Base-by-base conservation (phyloP, 371 early-diverging fungal species). In the Zancudomyces culisetae region DNA sequence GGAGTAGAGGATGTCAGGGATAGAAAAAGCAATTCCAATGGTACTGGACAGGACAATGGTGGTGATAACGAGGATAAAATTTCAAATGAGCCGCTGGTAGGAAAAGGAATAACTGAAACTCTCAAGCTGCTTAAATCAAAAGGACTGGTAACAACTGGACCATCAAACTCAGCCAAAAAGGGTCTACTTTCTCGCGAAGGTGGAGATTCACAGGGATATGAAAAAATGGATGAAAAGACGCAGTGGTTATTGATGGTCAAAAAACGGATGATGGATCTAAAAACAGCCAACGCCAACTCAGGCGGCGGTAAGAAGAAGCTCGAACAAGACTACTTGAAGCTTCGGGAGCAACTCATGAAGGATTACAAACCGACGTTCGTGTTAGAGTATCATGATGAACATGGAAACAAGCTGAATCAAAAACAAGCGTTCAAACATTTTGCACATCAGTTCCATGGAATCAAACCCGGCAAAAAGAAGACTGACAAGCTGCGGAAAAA, bases 371-470 rank as follows among this genome's bases (percentile, higher is more conserved):
- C 97, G 0, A 81, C 83, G 47, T 78, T 96, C 41, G 74, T 82
- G 29, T 61, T 96, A n/a, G 85, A 88, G 62, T 90, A 96, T 56
- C 73, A 77, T 18, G 95, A 96, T 62, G 86, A 87, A 53, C 70
- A 70, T 29, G 97, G 97, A 4, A 73, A 83, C 51, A 64, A 71
- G 19, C 62, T 94, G 65, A 79, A 72, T 29, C 74, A 80, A 35
- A 92, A 90, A 62, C 90, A 94, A 64, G 97, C 97, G 0, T 96
- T 83, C 70, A 77, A 84, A 49, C 79, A 77, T 58, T 69, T 90
- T 58, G 88, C 91, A 21, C 92, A 96, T 53, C 85, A 86, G 53
- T 96, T 96, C 78, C 95, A 96, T 61, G 97, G 96, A 26, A 86
- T 85, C 58, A 71, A 75, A 1, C 79, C 88, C 18, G 95, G 97